Base-by-base conservation (phyloP, 139 green algal genomes). In the Chlorella sp. region DNA sequence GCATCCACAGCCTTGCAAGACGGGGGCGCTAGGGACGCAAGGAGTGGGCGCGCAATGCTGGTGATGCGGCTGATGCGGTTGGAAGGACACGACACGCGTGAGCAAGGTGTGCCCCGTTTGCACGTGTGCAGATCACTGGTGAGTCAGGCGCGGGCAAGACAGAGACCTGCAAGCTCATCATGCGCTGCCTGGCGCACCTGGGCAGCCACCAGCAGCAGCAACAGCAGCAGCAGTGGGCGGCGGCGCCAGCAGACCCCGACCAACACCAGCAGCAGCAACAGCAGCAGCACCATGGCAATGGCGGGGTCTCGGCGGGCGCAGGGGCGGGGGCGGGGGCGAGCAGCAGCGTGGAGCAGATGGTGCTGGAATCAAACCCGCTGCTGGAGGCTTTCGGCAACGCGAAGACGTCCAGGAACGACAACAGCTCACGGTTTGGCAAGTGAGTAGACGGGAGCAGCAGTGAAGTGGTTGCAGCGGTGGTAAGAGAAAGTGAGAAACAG, bases 121-220 rank as follows among this genome's bases (percentile, higher is more conserved):
- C 42, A 10, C 27, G 65, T 22, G 26, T 62, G 35, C 79, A 94
- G 89, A 87, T 94, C 24, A 92, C 82, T 32, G 95, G 95, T 2
- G 95, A 99, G 86, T 93, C 82, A 61, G 95, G 95, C 33, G 95
- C 95, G 23, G 95, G 95, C 32, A 99, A 99, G 82, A 99, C 95
- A 29, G 95, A 99, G 87, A 99, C 95, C 17, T 92, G 85, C 72
- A 99, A 99, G 88, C 87, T 98, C n/a, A 96, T 99, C 74, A 99
- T 99, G 95, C 82, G 85, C 33, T 88, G 82, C 62, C 62, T 90
- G 0, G 84, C 82, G 2, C 78, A 85, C 74, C 76, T 90, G 76
- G 85, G 86, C 22, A 79, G 23, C 20, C 42, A 68, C 23, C 23
- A 51, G 5, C 33, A 65, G 59, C 59, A 65, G 59, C 59, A 65